A percentile compares a stretch with the other conserved stretches of the same genome.
These are phyloP conservation scores for Solanum hybrid DNA, from an alignment of 305 asterid species.

Conservation along the genomic window DNA sequence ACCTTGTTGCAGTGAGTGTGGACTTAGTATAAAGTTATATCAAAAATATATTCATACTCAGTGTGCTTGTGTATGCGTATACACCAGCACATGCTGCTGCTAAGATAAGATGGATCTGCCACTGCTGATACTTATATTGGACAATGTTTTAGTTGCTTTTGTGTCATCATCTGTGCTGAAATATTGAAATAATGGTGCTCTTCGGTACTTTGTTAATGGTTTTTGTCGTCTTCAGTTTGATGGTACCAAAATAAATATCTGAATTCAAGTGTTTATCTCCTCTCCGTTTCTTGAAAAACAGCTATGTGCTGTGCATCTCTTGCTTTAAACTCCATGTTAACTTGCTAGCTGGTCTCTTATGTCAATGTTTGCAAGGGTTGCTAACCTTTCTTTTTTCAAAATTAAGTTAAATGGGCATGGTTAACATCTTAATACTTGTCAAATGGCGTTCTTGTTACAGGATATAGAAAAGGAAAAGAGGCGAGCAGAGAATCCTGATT, in stretches of 20 bases:
- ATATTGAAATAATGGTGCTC: background rate
- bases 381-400: background rate
- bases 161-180: background rate
- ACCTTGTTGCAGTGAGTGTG: background rate
- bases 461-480: slow-evolving; percentile 49
- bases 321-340: background rate
- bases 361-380: background rate
- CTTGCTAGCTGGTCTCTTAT: background rate
- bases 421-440: background rate
- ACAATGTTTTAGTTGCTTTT: background rate
- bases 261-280: background rate
- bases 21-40: background rate
- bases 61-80: background rate
- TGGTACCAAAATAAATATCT: background rate
- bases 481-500: slow-evolving; percentile 35
- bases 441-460: slow-evolving; percentile 19
- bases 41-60: background rate
- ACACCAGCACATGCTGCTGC: background rate
- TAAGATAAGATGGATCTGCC: background rate
- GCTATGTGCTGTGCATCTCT: background rate
- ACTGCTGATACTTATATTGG: background rate
- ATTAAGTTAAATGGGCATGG: background rate
- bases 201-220: background rate
- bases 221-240: background rate
- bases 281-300: background rate